Conservation (phyloP, 176 grass and related monocot species). For the Puya raimondii region DNA sequence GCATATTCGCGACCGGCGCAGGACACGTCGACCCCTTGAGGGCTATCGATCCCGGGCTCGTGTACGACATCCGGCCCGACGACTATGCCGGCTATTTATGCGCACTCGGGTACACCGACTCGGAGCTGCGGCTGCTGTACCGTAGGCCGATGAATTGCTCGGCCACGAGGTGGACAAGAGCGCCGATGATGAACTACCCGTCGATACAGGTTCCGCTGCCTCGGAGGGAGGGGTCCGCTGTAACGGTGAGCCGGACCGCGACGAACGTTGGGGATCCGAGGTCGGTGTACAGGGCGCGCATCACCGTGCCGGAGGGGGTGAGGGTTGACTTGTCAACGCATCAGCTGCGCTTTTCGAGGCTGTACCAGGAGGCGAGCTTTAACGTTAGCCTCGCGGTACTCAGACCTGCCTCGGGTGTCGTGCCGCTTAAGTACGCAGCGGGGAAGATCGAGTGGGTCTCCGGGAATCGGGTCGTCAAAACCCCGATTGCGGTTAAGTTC, state of each 20-base stretch:
- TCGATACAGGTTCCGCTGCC: neutral
- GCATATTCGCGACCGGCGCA: slow-evolving; percentile 35
- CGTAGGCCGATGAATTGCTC: neutral
- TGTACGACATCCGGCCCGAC: slow-evolving; percentile 14
- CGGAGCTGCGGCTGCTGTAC: neutral
- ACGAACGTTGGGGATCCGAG: neutral
- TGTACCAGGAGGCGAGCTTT: neutral
- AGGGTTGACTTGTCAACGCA: neutral
- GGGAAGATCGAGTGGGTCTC: neutral
- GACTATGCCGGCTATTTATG: slow-evolving; percentile 52
- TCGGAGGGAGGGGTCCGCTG: neutral
- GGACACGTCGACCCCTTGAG: slow-evolving; percentile 32
- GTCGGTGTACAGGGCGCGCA: neutral
- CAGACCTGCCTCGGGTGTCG: neutral
- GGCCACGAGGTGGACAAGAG: neutral
- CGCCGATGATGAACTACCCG: slow-evolving; percentile 7
- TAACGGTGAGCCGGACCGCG: neutral
- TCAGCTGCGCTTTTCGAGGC: neutral
- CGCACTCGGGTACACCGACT: slow-evolving; percentile 14
- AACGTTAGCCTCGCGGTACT: neutral
- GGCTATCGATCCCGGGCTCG: too few species aligned
- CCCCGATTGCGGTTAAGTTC: neutral
- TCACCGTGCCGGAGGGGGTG: neutral
- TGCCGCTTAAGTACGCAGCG: neutral
- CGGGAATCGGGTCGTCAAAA: neutral